Conservation (phyloP, 208 protist genomes). For the Acanthamoeba sp. region DNA sequence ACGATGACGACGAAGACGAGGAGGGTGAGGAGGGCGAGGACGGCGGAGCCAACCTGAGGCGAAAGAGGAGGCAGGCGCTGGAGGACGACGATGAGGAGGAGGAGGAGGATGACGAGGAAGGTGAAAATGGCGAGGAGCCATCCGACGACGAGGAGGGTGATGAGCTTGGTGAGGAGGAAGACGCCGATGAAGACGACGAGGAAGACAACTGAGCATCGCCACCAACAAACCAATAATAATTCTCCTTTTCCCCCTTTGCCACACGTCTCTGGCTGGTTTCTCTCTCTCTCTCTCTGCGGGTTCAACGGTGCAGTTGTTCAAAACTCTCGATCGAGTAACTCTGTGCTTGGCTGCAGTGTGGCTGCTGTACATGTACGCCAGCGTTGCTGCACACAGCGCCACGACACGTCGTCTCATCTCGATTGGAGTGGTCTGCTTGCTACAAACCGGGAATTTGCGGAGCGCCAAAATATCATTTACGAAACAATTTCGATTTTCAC, state of each 20-base stretch:
- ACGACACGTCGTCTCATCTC: too few relatives aligned
- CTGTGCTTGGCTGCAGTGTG: too few relatives aligned
- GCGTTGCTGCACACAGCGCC: too few relatives aligned
- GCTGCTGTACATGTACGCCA: too few relatives aligned
- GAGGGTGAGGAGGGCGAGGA: neutral
- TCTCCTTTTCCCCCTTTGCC: neutral
- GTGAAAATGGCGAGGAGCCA: neutral
- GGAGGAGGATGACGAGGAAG: neutral
- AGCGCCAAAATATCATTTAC: too few relatives aligned
- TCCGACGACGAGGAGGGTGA: neutral
- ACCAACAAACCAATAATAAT: neutral
- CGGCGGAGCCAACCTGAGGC: neutral
- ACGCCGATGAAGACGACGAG: neutral
- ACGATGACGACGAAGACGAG: neutral
- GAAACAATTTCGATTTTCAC: too few relatives aligned
- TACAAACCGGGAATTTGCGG: too few relatives aligned
- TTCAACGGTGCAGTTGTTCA: too few relatives aligned
- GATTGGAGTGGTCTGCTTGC: too few relatives aligned
- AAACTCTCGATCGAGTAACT: too few relatives aligned
- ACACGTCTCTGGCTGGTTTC: too few relatives aligned
- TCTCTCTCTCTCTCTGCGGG: too few relatives aligned
- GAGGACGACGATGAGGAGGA: neutral
- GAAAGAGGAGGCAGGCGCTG: neutral
- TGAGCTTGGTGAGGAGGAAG: neutral
- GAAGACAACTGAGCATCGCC: neutral